Evolutionary conservation across 176 grass and related monocot species (phyloP), one percentile per base, ranked within the genome.

Genomic region (Oryza rufipogon): DNA sequence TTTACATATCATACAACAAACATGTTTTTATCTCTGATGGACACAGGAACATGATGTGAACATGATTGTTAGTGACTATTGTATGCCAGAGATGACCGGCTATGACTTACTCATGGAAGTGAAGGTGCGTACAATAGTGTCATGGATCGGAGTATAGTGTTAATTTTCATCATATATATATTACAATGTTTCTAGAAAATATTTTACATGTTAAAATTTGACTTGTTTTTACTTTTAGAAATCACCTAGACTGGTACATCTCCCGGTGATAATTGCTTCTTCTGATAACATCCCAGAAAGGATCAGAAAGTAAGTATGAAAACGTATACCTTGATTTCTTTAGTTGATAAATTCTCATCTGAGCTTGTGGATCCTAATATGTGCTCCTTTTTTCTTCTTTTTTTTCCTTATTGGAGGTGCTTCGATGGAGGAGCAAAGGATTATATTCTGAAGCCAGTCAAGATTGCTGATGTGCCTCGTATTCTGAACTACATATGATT

Each of bases 361-460:
- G 1, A n/a, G 54, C 54, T n/a, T 58, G 54, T 58, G 19, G 54
- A 58, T 58, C 54, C 54, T 58, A 58, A 58, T 58, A 58, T 58
- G 54, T 20, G 54, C 54, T 9, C 6, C 5, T 10, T 71, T n/a
- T 9, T 69, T 7, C 34, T 70, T 42, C 19, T 44, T n/a, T 6
- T 44, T 28, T 71, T 71, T 20, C 0, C 1, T 71, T 28, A 10
- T 78, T 78, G 6, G 13, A 64, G 75, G 58, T 78, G 75, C 58
- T 26, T 64, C 36, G 56, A 64, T 5, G 76, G 38, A 78, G 76
- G 76, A 44, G 56, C 58, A 13, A 44, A 64, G 58, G 75, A 78
- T 16, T 65, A 78, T 10, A 78, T 78, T 8, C 1, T 65, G 1
- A 78, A 78, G 13, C 75, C n/a, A 16, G 2, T 78, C 13, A 45